Conservation (phyloP, 129 eudicot genomes). For the Sambucus nigra region DNA sequence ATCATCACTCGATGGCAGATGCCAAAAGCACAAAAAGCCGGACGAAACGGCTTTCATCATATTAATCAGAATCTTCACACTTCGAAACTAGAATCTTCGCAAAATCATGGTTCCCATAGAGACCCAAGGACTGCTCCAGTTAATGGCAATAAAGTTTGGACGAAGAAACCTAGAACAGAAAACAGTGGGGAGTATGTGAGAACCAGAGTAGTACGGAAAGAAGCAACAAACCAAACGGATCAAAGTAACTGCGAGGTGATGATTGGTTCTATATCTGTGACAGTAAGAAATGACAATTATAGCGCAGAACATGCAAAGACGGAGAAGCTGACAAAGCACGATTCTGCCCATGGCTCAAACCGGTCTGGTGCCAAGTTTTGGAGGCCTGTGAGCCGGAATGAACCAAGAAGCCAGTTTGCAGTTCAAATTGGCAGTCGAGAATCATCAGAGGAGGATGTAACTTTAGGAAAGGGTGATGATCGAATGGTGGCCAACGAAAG, state of each 20-base stretch:
- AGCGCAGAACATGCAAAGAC: conserved; percentile 14
- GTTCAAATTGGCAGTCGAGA: conserved; percentile 23
- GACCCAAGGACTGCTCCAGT: conserved; percentile 29
- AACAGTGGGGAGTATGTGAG: conserved; percentile 25
- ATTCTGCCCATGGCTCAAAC: conserved; percentile 14
- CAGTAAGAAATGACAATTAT: conserved; percentile 24
- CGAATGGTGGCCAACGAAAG: conserved; percentile 17
- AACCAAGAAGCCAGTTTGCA: conserved; percentile 12
- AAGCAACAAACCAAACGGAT: conserved; percentile 24
- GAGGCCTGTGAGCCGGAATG: conserved; percentile 37
- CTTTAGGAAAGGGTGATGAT: conserved; percentile 20
- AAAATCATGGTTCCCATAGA: conserved; percentile 26
- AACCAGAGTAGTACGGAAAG: conserved; percentile 17
- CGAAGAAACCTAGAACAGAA: conserved; percentile 42
- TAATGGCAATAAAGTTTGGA: conserved; percentile 46
- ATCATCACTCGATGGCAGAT: conserved; percentile 47
- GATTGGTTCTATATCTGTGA: conserved; percentile 82
- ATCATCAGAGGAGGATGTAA: conserved; percentile 19
- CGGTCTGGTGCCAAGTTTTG: conserved; percentile 37
- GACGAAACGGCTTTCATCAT: conserved; percentile 30
- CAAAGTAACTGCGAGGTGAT: conserved; percentile 45
- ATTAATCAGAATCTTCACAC: conserved; percentile 31
- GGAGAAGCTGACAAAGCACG: conserved; percentile 21
- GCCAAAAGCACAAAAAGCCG: conserved; percentile 36
- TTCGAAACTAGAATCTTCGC: conserved; percentile 36